A percentile compares a stretch with the other conserved stretches of the same genome.
These are phyloP conservation scores for Orobanche coerulescens DNA, from an alignment of 257 asterid species.

Conservation along the genomic window DNA sequence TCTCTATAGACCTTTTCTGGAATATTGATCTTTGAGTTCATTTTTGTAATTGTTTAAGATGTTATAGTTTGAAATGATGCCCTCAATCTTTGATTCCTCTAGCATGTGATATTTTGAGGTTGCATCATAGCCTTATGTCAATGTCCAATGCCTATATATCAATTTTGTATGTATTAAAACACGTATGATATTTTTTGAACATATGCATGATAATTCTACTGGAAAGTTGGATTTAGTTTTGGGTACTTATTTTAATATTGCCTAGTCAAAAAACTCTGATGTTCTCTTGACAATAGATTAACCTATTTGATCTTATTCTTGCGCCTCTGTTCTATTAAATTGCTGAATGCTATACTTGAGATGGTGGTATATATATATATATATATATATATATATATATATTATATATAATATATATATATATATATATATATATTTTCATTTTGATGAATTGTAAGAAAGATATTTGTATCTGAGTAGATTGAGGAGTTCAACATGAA, in stretches of 20 bases:
- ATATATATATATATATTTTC: too few relatives aligned
- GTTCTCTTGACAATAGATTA: conserved; percentile 3
- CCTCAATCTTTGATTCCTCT: not conserved
- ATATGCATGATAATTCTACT: not conserved
- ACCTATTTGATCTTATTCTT: not conserved
- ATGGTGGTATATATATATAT: not conserved
- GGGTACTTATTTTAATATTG: not conserved
- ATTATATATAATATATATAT: too few relatives aligned
- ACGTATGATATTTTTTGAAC: not conserved
- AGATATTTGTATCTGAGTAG: conserved; percentile 28
- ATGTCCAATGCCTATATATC: not conserved
- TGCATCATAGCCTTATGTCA: not conserved
- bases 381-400: too few relatives aligned
- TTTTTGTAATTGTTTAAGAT: not conserved
- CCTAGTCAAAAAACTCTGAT: conserved; percentile 7
- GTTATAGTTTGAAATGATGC: not conserved
- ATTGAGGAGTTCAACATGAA: conserved; percentile 67
- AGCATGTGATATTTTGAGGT: not conserved
- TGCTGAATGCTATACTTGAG: conserved; percentile 1
- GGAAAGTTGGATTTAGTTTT: not conserved
- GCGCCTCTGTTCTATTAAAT: conserved; percentile 5
- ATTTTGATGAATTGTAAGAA: conserved; percentile 12
- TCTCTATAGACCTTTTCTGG: not conserved
- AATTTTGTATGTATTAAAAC: not conserved
- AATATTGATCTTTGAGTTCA: not conserved